Conservation (phyloP, 352 stramenopile genomes). For the Pilasporangium apinafurcum region DNA sequence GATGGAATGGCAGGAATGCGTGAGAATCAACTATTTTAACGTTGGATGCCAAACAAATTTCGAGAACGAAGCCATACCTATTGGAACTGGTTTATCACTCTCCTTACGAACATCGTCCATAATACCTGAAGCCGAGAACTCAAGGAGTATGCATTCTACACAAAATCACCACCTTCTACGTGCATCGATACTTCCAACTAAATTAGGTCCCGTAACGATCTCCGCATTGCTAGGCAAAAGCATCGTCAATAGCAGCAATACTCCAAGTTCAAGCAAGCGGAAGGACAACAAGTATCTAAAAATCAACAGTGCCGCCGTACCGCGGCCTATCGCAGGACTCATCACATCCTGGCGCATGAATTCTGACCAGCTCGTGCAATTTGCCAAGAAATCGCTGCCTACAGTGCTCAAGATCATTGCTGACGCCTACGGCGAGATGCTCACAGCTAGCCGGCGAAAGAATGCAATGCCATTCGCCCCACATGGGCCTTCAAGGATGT, state of each 20-base stretch:
- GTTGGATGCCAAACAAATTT: conserved; percentile 42
- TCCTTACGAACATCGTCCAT: no score
- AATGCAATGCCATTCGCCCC: conserved; percentile 1
- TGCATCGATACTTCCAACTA: conserved; percentile 8
- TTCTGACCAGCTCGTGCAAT: conserved; percentile 70
- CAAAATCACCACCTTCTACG: not conserved
- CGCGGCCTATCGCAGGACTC: conserved; percentile 44
- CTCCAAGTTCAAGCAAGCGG: conserved; percentile 20
- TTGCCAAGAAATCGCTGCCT: conserved; percentile 64
- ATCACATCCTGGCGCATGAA: conserved; percentile 84
- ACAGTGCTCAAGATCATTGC: conserved; percentile 64
- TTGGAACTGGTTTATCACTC: no score
- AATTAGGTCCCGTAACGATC: conserved; percentile 35
- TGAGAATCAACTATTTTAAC: conserved; percentile 38
- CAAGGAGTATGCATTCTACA: no score
- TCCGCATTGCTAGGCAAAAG: conserved; percentile 39
- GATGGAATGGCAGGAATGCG: conserved; percentile 60
- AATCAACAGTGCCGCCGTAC: conserved; percentile 61
- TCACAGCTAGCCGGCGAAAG: conserved; percentile 53
- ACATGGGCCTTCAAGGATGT: conserved; percentile 9
- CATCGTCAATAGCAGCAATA: no score
- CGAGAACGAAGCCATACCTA: conserved; percentile 20
- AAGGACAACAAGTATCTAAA: conserved; percentile 63
- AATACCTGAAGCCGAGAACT: not conserved
- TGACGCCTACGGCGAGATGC: conserved; percentile 68